Conservation (phyloP, 1,139 yeast species). For the Scheffersomyces lignicola region DNA sequence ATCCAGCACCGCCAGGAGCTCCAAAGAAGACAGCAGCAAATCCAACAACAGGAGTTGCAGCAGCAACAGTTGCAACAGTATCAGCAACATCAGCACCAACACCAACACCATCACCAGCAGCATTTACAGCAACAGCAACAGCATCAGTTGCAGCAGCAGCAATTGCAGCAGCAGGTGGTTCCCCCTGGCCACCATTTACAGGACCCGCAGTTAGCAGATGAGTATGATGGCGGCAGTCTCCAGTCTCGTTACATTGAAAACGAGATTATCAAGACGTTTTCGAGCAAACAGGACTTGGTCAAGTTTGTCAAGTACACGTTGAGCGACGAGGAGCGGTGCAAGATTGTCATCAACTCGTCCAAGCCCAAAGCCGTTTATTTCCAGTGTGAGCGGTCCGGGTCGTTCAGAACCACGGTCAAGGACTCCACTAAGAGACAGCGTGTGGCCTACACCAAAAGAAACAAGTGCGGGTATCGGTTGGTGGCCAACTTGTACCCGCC, state of each 20-base stretch:
- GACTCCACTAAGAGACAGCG: constrained; percentile 49
- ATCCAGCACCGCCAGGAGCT: constrained; percentile 24
- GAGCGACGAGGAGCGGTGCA: constrained; percentile 47
- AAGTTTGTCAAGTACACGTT: constrained; percentile 44
- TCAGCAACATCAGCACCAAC: constrained; percentile 18
- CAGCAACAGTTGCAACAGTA: constrained; percentile 21
- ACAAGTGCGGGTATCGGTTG: constrained; percentile 49
- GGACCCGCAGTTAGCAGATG: constrained; percentile 8
- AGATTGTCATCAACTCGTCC: constrained; percentile 49
- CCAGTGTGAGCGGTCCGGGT: constrained; percentile 51
- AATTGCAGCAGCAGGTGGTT: constrained; percentile 6
- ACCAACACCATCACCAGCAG: constrained; percentile 11
- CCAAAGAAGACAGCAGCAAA: constrained; percentile 30
- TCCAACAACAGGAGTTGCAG: constrained; percentile 24
- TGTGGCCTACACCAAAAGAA: constrained; percentile 52
- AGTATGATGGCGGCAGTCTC: constrained; percentile 16
- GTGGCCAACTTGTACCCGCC: constrained; percentile 50
- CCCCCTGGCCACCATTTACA: no score
- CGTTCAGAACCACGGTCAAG: constrained; percentile 51
- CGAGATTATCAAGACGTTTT: constrained; percentile 48
- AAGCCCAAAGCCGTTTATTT: constrained; percentile 53
- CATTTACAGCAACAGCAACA: constrained; percentile 11
- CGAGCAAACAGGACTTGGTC: constrained; percentile 42
- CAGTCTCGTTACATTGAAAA: constrained; percentile 40
- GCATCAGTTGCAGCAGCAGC: constrained; percentile 13